These are phyloP conservation scores for Phytophthora foliorum DNA, from an alignment of 352 stramenopile species.

Conservation along the genomic window DNA sequence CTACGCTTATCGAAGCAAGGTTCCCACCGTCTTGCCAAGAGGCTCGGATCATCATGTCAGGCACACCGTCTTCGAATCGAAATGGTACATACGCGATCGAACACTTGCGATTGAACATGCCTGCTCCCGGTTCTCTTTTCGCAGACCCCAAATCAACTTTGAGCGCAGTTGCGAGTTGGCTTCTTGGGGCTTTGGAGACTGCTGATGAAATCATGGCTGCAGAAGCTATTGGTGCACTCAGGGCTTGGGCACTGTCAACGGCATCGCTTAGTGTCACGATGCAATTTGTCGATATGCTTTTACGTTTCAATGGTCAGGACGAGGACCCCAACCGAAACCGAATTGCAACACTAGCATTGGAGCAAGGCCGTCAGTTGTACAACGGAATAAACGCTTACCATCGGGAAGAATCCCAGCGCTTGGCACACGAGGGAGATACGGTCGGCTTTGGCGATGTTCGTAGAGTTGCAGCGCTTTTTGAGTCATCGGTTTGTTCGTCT, in stretches of 20 bases:
- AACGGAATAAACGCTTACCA: conserved; percentile 61
- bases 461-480: conserved; percentile 81
- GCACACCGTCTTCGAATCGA: conserved; percentile 70
- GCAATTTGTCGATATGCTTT: conserved; percentile 78
- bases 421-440: conserved; percentile 47
- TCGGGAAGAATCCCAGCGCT: conserved; percentile 49
- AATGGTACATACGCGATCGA: conserved; percentile 78
- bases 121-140: conserved; percentile 66
- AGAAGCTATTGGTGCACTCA: conserved; percentile 72
- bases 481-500: conserved; percentile 79
- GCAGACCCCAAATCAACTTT: conserved; percentile 66
- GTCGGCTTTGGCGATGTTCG: conserved; percentile 67
- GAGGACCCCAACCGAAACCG: conserved; percentile 4
- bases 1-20: conserved; percentile 47
- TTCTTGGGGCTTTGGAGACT: conserved; percentile 58
- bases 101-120: conserved; percentile 67
- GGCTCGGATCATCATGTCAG: conserved; percentile 71
- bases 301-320: conserved; percentile 31
- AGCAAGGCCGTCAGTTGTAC: conserved; percentile 54
- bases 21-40: conserved; percentile 60
- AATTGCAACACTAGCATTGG: conserved; percentile 52
- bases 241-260: conserved; percentile 81
- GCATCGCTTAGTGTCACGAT: conserved; percentile 77
- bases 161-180: conserved; percentile 70
- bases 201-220: conserved; percentile 62